These are phyloP conservation scores for Nasturtium officinale DNA, from an alignment of 345 rosid species.

Conservation along the genomic window DNA sequence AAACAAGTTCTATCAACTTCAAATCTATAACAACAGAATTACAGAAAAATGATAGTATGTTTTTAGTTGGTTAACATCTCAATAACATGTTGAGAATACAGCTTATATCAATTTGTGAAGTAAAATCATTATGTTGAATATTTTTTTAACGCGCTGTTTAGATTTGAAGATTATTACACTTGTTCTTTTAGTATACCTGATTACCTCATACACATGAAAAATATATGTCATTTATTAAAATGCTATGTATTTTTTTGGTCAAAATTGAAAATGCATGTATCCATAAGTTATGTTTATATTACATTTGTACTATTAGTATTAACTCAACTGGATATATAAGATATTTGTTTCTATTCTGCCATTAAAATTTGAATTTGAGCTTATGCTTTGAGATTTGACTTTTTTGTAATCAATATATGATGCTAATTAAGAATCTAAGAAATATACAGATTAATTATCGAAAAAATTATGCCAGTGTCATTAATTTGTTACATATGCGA, in stretches of 20 bases:
- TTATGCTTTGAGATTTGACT: background rate
- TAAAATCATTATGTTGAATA: background rate
- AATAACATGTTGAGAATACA: background rate
- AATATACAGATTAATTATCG: background rate
- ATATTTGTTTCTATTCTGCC: background rate
- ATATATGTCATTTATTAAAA: too few relatives aligned
- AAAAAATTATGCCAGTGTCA: background rate
- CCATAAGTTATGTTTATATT: too few relatives aligned
- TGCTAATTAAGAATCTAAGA: background rate
- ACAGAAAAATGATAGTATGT: background rate
- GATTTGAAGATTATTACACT: constrained; percentile 1
- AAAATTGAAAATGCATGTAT: background rate
- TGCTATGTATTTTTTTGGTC: too few relatives aligned
- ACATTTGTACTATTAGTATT: too few relatives aligned
- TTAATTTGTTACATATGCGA: background rate
- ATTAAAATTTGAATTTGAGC: background rate
- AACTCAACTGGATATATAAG: background rate
- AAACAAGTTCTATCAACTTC: background rate
- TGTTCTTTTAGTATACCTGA: background rate
- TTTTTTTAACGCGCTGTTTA: background rate
- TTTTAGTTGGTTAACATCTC: background rate
- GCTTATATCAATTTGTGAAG: background rate
- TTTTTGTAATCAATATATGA: background rate
- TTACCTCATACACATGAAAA: too few relatives aligned
- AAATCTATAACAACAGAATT: background rate